Base-by-base conservation (phyloP, 129 eudicot species). In the Pseudognaphalium luteoalbum region DNA sequence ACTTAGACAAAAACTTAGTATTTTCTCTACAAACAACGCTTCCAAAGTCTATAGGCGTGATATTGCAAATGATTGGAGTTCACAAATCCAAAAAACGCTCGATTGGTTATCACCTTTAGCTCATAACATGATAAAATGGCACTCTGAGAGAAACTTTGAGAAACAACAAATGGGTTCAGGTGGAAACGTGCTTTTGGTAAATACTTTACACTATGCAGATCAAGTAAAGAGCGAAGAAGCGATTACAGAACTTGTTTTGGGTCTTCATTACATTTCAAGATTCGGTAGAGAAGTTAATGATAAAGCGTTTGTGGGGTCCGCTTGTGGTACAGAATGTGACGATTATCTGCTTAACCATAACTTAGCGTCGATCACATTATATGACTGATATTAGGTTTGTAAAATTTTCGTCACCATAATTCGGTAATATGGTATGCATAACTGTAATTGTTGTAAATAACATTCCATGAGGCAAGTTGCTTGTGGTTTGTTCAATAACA, bases 41-140 rank as follows among this genome's bases (percentile, higher is more conserved):
- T 83, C 86, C 15, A 81, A 84, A 9, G 76, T 78, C 29, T 86
- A 77, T 80, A 85, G 85, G 76, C 76, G 92, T 68, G 82, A 80
- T 68, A 76, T 91, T 72, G 96, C 94, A 32, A 76, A 85, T 14
- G 89, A 87, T 19, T 91, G 94, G 97, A 85, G 85, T 66, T 41
- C 64, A 57, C 81, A 84, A 6, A 41, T 89, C 65, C 76, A 81
- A 28, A 89, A 84, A 17, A 89, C 80, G 72, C 75, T 91, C 66
- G 94, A 89, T 9, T 95, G 97, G 99, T 63, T 95, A 82, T 84
- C 93, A 7, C 99, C 96, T 30, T 92, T 95, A 20, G 99, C 99
- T 34, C 99, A 89, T 81, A 86, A 87, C 87, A 95, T 79, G 89
- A 82, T 91, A 29, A 81, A 88, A 57, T 95, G 97, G 97, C 90